Conservation (phyloP, 2,329 filamentous ascomycete genomes). For the Volutella citrinella region DNA sequence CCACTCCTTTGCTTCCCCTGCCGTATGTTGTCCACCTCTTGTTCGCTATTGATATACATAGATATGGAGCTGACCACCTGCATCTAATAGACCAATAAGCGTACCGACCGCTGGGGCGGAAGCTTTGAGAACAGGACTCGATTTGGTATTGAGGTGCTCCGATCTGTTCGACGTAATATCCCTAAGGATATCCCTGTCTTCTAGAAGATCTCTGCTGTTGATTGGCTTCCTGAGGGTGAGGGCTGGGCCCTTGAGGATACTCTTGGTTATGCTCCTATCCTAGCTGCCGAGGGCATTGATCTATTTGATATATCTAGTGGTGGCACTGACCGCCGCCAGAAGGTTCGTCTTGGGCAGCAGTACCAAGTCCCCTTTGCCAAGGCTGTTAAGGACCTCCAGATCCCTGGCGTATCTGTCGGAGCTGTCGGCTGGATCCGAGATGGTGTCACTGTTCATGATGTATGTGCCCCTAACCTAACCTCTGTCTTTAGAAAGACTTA, state of each 20-base stretch:
- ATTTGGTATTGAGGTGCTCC: slow-evolving; percentile 30
- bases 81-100: no score
- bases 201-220: slow-evolving; percentile 41
- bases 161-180: not conserved
- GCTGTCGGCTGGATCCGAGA: not conserved
- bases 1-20: slow-evolving; percentile 65
- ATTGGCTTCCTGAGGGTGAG: not conserved
- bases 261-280: slow-evolving; percentile 56
- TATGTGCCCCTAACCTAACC: no score
- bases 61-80: no score
- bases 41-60: no score
- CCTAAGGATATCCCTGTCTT: not conserved
- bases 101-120: slow-evolving; percentile 64
- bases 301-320: slow-evolving; percentile 76
- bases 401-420: not conserved
- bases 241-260: not conserved
- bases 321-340: slow-evolving; percentile 61
- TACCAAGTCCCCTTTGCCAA: slow-evolving; percentile 74
- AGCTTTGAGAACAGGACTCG: slow-evolving; percentile 67
- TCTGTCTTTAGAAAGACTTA: no score
- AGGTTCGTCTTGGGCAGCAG: slow-evolving; percentile 57
- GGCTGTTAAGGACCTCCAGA: slow-evolving; percentile 39
- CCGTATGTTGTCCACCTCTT: no score
- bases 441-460: no score
- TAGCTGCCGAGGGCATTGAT: slow-evolving; percentile 72